phyloP scores from a whole-genome alignment of 768 basidiomycete species.

The Suillus variegatus region DNA sequence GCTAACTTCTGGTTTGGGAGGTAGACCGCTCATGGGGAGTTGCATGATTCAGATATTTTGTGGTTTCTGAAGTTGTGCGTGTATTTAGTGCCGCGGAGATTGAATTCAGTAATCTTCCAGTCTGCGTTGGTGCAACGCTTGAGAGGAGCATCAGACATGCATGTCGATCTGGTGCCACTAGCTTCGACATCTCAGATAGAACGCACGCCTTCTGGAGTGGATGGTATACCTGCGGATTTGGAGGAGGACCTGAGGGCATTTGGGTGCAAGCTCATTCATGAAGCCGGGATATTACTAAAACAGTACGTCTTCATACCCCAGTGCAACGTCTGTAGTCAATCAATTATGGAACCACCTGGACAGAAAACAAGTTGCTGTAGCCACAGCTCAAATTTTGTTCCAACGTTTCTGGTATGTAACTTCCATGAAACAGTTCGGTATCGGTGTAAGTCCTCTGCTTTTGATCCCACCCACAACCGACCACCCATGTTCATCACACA shows the following conservation, averaged over 20 bases:
- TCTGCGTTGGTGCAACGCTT: neutral
- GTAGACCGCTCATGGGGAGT: conserved; percentile 28
- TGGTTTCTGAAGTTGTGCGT: neutral
- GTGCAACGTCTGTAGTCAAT: neutral
- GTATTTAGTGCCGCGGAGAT: conserved; percentile 8
- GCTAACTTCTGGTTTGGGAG: conserved; percentile 32
- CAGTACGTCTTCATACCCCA: conserved; percentile 56
- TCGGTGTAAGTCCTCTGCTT: conserved; percentile 63
- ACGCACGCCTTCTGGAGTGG: conserved; percentile 76
- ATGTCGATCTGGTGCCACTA: conserved; percentile 69
- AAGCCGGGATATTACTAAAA: conserved; percentile 88
- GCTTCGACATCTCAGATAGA: conserved; percentile 80
- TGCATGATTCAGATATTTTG: neutral
- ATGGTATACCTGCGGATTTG: conserved; percentile 77
- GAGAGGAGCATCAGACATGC: conserved; percentile 32
- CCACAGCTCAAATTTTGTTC: conserved; percentile 94
- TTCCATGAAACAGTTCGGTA: conserved; percentile 92
- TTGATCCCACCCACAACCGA: conserved; percentile 3
- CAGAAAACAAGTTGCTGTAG: conserved; percentile 95
- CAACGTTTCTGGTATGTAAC: conserved; percentile 97
- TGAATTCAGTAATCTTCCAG: neutral
- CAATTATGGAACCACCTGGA: neutral
- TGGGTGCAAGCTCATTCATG: conserved; percentile 93
- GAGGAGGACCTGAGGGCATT: conserved; percentile 89
- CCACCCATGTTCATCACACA: conserved; percentile 29